Evolutionary conservation across 202 grass and related monocot species (phyloP).

Genomic region (Saccharum hybrid): DNA sequence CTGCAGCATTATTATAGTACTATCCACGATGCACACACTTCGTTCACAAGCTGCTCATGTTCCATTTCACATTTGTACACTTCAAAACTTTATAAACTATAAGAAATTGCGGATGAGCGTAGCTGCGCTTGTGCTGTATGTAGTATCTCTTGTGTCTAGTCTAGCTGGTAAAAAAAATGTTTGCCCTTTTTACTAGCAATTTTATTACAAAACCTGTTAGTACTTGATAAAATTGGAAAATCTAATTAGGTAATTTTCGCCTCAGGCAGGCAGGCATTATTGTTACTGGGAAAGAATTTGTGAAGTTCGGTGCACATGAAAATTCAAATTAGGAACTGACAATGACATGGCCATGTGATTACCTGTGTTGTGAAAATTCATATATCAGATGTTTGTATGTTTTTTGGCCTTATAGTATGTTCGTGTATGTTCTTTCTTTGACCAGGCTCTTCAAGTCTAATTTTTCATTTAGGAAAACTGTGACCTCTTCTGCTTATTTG

Average conservation of each 20-base stretch:
- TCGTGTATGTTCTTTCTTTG: neutral
- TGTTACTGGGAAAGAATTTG: neutral
- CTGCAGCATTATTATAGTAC: no score
- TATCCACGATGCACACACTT: neutral
- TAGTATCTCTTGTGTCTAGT: no score
- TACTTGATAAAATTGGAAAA: no score
- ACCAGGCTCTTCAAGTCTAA: neutral
- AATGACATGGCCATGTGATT: neutral
- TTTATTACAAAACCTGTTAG: neutral
- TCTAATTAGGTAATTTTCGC: neutral
- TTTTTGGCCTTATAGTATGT: neutral
- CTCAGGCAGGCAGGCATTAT: neutral
- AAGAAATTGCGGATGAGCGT: no score
- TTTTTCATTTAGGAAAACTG: neutral
- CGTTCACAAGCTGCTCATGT: no score
- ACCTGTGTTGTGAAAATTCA: neutral
- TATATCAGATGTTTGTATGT: neutral
- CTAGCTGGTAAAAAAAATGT: neutral
- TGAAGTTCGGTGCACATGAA: neutral
- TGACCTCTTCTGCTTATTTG: neutral
- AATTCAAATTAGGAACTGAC: constrained; percentile 14
- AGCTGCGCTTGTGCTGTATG: no score
- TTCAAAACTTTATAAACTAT: no score
- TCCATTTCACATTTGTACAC: no score
- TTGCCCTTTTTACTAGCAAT: neutral